phyloP scores from a whole-genome alignment of 83 land plant species.

The Picea abies region DNA sequence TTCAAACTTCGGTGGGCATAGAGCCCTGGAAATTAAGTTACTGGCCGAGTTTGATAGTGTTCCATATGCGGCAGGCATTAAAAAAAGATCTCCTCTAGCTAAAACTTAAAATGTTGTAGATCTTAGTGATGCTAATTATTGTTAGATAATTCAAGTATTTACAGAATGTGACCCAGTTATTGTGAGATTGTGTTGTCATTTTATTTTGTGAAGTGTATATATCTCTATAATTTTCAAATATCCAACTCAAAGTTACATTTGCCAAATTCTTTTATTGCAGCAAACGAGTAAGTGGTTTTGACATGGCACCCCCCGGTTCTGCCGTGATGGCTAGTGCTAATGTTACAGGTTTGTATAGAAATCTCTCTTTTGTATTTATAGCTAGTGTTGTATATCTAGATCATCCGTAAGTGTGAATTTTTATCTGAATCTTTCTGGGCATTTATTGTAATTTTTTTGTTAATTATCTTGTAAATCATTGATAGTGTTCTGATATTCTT shows the following conservation, averaged over 20 bases:
- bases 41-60: too few species aligned
- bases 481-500: background rate
- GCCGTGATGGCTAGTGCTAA: slow-evolving; percentile 24
- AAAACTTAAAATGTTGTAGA: background rate
- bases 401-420: background rate
- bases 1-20: too few species aligned
- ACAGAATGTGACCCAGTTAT: background rate
- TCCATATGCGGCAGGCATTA: too few species aligned
- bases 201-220: background rate
- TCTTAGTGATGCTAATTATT: background rate
- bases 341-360: slow-evolving; percentile 28
- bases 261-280: slow-evolving; percentile 5
- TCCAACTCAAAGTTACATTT: background rate
- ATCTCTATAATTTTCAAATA: too few species aligned
- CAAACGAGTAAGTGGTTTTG: slow-evolving; percentile 42
- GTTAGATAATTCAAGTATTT: background rate
- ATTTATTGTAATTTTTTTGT: background rate
- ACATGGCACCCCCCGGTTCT: slow-evolving; percentile 41
- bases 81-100: background rate
- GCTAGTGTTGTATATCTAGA: background rate
- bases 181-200: background rate
- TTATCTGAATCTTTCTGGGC: background rate
- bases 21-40: too few species aligned
- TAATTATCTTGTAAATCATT: background rate
- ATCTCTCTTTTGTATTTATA: background rate